Evolutionary conservation across 169 alveolate species (phyloP).

Genomic region (Perkinsus marinus): DNA sequence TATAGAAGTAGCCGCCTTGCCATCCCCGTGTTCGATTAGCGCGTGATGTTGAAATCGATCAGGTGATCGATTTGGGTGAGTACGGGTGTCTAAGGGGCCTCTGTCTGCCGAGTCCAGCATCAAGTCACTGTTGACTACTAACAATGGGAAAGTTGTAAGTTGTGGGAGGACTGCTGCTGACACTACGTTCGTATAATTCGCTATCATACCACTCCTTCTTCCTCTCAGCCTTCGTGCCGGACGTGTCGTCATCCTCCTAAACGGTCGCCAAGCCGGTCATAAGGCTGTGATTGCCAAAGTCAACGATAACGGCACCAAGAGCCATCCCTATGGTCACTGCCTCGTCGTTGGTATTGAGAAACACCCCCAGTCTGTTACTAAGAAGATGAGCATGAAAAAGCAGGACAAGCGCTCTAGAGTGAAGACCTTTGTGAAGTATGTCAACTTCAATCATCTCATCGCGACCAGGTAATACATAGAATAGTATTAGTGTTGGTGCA

Average conservation of each 20-base stretch:
- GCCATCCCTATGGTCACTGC: constrained; percentile 78
- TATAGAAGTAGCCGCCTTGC: too few species aligned
- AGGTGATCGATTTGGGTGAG: neutral
- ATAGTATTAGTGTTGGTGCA: neutral
- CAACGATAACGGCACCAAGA: constrained; percentile 79
- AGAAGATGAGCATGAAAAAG: constrained; percentile 73
- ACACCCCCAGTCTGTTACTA: constrained; percentile 74
- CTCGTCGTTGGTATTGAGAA: constrained; percentile 85
- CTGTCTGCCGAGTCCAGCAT: neutral
- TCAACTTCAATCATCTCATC: constrained; percentile 83
- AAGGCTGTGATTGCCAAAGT: constrained; percentile 84
- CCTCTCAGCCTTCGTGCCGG: constrained; percentile 70
- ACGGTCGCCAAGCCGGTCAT: constrained; percentile 93
- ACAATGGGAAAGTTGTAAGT: neutral
- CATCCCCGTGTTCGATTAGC: too few species aligned
- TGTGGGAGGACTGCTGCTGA: neutral
- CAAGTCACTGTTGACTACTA: neutral
- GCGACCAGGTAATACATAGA: constrained; percentile 72
- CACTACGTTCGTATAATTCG: too few species aligned
- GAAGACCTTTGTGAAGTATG: constrained; percentile 79
- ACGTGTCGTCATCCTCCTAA: constrained; percentile 79
- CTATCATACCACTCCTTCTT: neutral
- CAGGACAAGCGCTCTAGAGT: constrained; percentile 70
- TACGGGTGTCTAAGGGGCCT: neutral
- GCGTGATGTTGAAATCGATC: neutral